phyloP scores from a whole-genome alignment of 352 stramenopile species.

The Plasmopara viticola region DNA sequence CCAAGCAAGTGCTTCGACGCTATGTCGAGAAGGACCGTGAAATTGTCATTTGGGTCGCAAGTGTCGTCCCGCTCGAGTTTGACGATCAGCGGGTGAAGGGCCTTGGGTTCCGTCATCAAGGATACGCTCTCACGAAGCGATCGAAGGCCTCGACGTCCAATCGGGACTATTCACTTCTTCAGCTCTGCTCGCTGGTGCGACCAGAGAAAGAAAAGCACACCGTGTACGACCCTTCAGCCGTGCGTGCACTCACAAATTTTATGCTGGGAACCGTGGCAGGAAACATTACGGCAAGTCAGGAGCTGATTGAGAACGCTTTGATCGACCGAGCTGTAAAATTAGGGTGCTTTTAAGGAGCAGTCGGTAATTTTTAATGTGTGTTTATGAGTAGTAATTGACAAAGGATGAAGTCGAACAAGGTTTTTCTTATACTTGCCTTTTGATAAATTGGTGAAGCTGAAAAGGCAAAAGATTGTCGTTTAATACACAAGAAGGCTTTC shows the following conservation, averaged over 20 bases:
- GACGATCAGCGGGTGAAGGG: conserved; percentile 30
- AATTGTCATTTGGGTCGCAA: conserved; percentile 38
- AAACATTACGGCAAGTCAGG: conserved; percentile 42
- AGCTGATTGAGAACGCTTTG: conserved; percentile 53
- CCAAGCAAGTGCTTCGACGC: conserved; percentile 29
- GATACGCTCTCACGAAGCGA: conserved; percentile 39
- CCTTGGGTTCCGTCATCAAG: conserved; percentile 34
- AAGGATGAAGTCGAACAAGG: too few relatives aligned
- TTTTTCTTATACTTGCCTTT: too few relatives aligned
- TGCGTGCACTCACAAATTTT: conserved; percentile 48
- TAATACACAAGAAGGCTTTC: too few relatives aligned
- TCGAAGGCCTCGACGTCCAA: conserved; percentile 28
- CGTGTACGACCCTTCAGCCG: conserved; percentile 31
- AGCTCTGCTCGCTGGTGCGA: conserved; percentile 35
- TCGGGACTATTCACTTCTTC: conserved; percentile 31
- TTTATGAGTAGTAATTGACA: too few relatives aligned
- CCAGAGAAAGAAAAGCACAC: conserved; percentile 38
- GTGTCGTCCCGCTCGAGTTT: conserved; percentile 39
- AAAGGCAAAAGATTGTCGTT: too few relatives aligned
- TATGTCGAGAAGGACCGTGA: conserved; percentile 37
- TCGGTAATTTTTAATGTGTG: too few relatives aligned
- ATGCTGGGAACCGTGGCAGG: conserved; percentile 42
- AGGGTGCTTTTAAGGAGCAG: too few relatives aligned
- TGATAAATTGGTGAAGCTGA: too few relatives aligned
- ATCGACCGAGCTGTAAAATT: conserved; percentile 28